Conservation (phyloP, 164 flowering plant species). For the Piper betle region DNA sequence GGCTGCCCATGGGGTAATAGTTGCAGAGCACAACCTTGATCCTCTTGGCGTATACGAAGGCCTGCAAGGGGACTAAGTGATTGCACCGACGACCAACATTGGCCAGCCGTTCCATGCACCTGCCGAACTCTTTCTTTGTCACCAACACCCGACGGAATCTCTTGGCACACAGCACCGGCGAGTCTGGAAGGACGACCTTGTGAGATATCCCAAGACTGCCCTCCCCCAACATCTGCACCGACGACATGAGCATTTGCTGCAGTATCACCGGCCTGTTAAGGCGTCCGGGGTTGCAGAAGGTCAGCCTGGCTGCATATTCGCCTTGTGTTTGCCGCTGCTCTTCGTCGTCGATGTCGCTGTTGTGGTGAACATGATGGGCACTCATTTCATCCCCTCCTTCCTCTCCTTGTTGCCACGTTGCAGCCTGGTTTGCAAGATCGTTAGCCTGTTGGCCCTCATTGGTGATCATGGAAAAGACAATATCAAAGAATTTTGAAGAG, state of each 20-base stretch:
- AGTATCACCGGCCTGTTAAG: neutral
- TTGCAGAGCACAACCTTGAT: conserved; percentile 34
- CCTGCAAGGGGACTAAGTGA: conserved; percentile 24
- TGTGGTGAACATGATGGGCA: conserved; percentile 2
- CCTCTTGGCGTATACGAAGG: conserved; percentile 38
- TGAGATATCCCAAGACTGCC: conserved; percentile 35
- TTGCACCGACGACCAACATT: conserved; percentile 15
- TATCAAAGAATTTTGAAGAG: no score
- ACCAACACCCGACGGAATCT: conserved; percentile 26
- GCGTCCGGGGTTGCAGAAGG: conserved; percentile 6
- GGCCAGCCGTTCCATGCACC: conserved; percentile 25
- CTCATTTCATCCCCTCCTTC: conserved; percentile 3
- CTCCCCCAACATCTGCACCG: conserved; percentile 43
- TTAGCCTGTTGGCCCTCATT: conserved; percentile 11
- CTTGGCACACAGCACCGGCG: conserved; percentile 23
- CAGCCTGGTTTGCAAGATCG: conserved; percentile 19
- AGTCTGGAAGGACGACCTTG: conserved; percentile 29
- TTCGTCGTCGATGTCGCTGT: conserved; percentile 6
- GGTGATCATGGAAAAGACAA: no score
- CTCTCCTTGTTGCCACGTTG: conserved; percentile 7
- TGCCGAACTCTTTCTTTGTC: conserved; percentile 23
- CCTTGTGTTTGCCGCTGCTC: conserved; percentile 14
- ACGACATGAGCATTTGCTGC: conserved; percentile 21
- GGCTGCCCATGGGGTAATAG: conserved; percentile 48
- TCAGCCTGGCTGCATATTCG: conserved; percentile 20